Evolutionary conservation across 352 stramenopile genomes (phyloP), one percentile per base, ranked within the genome.

Genomic region (Globisporangium nunn): DNA sequence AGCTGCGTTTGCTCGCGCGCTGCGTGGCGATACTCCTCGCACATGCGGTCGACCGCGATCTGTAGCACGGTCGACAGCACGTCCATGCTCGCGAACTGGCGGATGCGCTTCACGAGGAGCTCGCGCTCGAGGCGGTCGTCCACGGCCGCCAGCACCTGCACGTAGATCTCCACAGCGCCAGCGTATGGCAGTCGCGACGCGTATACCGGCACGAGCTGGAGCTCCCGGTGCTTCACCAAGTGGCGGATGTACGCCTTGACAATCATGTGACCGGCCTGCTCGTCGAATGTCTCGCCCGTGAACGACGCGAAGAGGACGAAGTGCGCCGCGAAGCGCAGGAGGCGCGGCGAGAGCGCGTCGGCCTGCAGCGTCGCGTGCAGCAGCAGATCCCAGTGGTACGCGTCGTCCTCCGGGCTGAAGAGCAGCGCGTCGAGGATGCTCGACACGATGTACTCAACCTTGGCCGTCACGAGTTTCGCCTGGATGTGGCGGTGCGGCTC

Each of bases 231-330:
- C 66, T 91, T 85, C 30, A 91, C 78, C 23, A 94, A 59, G 52
- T 94, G 81, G 0, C 85, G 78, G 58, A 94, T 87, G 55, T 94
- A 94, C 18, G 79, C 57, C 62, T 92, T 92, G 15, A 91, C 48
- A 61, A 92, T 89, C 70, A 89, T 88, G 61, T 92, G 78, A 18
- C 75, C 75, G 3, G 79, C 74, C 35, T 73, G 61, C 33, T 79
- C 70, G 47, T 91, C 77, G 43, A 88, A 87, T 6, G 61, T 64
- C 49, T 92, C 80, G 8, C 74, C 78, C 37, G 82, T 92, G 58
- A 84, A 86, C 18, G 60, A 57, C 6, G 82, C 71, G 33, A 93
- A 91, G 41, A 91, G 68, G 17, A 91, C 72, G 50, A 94, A 91
- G 59, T 94, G 85, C 3, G 77, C 80, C 0, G 78, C 81, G 63